These are phyloP conservation scores for Sambucus nigra DNA, from an alignment of 129 eudicot genomes.

Conservation along the genomic window DNA sequence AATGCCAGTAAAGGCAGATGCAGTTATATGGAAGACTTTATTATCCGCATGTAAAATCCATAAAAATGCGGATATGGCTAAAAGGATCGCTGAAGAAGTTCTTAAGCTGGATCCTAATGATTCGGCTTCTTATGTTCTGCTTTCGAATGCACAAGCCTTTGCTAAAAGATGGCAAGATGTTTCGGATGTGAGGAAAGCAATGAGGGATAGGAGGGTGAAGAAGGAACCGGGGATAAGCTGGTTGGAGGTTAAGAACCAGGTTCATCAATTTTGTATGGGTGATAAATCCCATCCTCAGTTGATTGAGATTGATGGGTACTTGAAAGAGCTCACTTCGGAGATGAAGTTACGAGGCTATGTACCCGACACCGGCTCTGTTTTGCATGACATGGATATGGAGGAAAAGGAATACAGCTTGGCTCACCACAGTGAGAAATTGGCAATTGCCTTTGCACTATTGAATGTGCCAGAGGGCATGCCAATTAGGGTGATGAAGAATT, in stretches of 20 bases:
- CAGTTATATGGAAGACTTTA: constrained; percentile 71
- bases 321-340: constrained; percentile 45
- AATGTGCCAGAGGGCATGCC: constrained; percentile 53
- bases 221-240: constrained; percentile 91
- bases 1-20: constrained; percentile 69
- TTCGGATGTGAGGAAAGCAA: constrained; percentile 52
- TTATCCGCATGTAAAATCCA: constrained; percentile 69
- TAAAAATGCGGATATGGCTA: constrained; percentile 70
- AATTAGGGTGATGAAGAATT: constrained; percentile 83
- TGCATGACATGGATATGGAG: constrained; percentile 61
- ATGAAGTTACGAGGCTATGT: constrained; percentile 48
- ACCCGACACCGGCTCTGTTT: constrained; percentile 40
- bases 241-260: constrained; percentile 62
- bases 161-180: constrained; percentile 66
- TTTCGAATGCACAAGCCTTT: constrained; percentile 65
- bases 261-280: constrained; percentile 56
- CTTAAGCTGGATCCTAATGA: constrained; percentile 52
- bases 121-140: constrained; percentile 71
- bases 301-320: constrained; percentile 38
- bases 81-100: constrained; percentile 59
- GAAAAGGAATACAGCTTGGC: constrained; percentile 52
- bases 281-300: constrained; percentile 62
- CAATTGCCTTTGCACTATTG: constrained; percentile 76
- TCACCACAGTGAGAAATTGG: constrained; percentile 82
- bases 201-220: constrained; percentile 61